Evolutionary conservation across 78 protist genomes (phyloP).

Genomic region (slime mould (Dictyostelium discoideum)): DNA sequence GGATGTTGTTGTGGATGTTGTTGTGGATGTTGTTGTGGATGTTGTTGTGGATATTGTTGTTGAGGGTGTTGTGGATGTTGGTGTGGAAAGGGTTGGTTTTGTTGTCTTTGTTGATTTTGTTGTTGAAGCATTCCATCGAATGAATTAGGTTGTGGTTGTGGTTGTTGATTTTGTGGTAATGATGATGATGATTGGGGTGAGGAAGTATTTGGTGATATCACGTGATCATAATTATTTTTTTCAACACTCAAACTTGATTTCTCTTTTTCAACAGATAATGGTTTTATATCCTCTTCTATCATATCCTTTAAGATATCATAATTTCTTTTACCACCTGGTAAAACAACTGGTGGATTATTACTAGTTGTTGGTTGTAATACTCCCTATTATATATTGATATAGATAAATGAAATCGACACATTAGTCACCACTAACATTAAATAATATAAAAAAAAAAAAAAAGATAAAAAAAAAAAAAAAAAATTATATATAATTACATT

Average conservation of each 20-base stretch:
- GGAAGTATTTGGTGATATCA: background rate
- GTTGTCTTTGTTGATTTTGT: background rate
- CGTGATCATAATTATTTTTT: background rate
- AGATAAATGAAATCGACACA: background rate
- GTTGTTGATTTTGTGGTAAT: background rate
- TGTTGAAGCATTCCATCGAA: background rate
- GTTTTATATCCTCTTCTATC: constrained; percentile 10
- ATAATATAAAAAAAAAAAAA: background rate
- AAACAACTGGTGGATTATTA: background rate
- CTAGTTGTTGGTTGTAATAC: constrained; percentile 11
- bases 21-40: background rate
- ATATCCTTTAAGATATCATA: constrained; percentile 62
- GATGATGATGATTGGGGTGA: background rate
- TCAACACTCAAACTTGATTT: constrained; percentile 7
- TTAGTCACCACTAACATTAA: background rate
- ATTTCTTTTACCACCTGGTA: constrained; percentile 22
- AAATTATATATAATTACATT: background rate
- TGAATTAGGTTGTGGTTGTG: background rate
- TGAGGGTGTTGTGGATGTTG: background rate
- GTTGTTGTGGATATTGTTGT: background rate
- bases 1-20: background rate
- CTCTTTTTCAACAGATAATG: background rate
- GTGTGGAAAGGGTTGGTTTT: background rate
- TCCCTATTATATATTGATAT: constrained; percentile 14
- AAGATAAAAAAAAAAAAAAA: background rate